A percentile compares a stretch with the other conserved stretches of the same genome.
phyloP scores from a whole-genome alignment of 179 eudicot genomes.

The Spergularia azorica region DNA sequence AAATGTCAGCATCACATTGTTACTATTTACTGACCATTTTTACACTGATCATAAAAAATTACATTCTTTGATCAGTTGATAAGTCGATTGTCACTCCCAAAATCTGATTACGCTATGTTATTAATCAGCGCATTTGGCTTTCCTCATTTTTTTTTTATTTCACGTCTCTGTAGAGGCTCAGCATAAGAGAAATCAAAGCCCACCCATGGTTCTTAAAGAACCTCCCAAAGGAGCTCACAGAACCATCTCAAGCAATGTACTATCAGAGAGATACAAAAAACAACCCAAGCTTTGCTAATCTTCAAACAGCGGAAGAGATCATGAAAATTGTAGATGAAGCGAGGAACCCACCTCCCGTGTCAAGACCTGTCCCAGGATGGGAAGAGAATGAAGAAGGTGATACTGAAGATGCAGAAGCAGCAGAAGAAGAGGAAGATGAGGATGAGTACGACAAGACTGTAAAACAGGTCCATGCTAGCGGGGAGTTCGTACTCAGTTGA shows the following conservation, averaged over 20 bases:
- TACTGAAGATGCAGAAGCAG: slow-evolving; percentile 12
- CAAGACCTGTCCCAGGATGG: slow-evolving; percentile 40
- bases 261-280: slow-evolving; percentile 38
- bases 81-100: no score
- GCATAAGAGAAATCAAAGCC: slow-evolving; percentile 41
- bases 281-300: slow-evolving; percentile 38
- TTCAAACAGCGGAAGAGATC: slow-evolving; percentile 45
- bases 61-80: no score
- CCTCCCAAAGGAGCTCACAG: slow-evolving; percentile 45
- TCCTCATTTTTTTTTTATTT: neutral
- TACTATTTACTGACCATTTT: no score
- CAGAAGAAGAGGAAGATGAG: slow-evolving; percentile 41
- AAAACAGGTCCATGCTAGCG: slow-evolving; percentile 48
- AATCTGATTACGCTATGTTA: no score
- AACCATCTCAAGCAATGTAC: slow-evolving; percentile 41
- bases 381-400: slow-evolving; percentile 35
- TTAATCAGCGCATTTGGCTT: neutral
- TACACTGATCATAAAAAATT: neutral
- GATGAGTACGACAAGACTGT: slow-evolving; percentile 51
- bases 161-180: slow-evolving; percentile 37
- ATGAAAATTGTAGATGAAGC: slow-evolving; percentile 49
- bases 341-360: slow-evolving; percentile 31
- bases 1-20: neutral
- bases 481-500: slow-evolving; percentile 37
- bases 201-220: slow-evolving; percentile 53